These are phyloP conservation scores for Alternaria novae-zelandiae DNA, from an alignment of 2,329 filamentous ascomycete species.

Conservation along the genomic window DNA sequence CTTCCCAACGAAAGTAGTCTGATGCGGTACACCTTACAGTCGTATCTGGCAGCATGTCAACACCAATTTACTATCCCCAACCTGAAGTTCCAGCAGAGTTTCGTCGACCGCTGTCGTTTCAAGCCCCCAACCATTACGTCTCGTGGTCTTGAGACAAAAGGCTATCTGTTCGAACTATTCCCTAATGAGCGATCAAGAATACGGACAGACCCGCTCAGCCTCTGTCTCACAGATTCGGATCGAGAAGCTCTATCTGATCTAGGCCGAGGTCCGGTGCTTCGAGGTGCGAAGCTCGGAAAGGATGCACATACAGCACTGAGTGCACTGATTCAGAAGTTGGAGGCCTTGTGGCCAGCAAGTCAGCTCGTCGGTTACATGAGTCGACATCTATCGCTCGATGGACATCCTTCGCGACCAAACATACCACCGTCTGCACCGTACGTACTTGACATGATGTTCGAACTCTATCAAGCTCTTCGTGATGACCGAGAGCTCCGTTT, in stretches of 20 bases:
- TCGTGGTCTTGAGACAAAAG: constrained; percentile 15
- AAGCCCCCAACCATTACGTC: constrained; percentile 5
- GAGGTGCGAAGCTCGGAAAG: not conserved
- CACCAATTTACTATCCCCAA: constrained; percentile 12
- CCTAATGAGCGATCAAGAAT: not conserved
- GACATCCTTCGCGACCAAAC: not conserved
- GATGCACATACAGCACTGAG: not conserved
- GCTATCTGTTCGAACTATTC: constrained; percentile 14
- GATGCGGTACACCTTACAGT: constrained; percentile 3
- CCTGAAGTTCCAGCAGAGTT: constrained; percentile 9
- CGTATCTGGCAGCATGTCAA: constrained; percentile 6
- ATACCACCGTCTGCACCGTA: constrained; percentile 2
- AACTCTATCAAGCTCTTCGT: constrained; percentile 10
- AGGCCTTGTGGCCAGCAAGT: not conserved
- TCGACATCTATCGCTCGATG: constrained; percentile 1
- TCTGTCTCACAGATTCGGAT: not conserved
- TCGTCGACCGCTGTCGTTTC: constrained; percentile 24
- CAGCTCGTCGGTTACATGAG: not conserved
- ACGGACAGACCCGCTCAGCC: not conserved
- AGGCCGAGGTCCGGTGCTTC: not conserved
- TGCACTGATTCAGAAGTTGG: not conserved
- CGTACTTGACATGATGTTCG: constrained; percentile 14
- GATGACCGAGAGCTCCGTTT: constrained; percentile 9
- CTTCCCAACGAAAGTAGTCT: not conserved
- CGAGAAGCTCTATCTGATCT: not conserved